A percentile compares a stretch with the other conserved stretches of the same genome.
These are phyloP conservation scores for Arthrobotrys pseudoclavata DNA, from an alignment of 2,329 filamentous ascomycete species.

Conservation along the genomic window DNA sequence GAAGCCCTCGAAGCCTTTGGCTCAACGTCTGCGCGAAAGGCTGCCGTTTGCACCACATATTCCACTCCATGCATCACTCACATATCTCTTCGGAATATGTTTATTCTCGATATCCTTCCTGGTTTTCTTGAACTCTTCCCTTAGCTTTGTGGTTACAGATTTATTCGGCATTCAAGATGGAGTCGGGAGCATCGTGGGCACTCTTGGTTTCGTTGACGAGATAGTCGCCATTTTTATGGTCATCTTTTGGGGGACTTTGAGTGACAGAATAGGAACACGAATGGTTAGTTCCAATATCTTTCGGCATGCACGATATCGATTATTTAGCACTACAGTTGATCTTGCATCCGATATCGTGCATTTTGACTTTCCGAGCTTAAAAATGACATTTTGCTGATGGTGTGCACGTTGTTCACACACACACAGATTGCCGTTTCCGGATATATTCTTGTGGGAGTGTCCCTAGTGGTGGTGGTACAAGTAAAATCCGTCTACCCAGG, in stretches of 20 bases:
- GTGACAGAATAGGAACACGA: constrained; percentile 81
- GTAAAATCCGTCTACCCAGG: constrained; percentile 89
- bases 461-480: constrained; percentile 85
- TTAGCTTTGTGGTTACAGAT: constrained; percentile 88
- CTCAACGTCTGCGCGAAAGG: constrained; percentile 46
- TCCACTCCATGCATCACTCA: constrained; percentile 64
- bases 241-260: constrained; percentile 82
- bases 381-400: constrained; percentile 7
- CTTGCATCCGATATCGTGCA: not conserved
- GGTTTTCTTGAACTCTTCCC: constrained; percentile 86
- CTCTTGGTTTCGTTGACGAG: constrained; percentile 87
- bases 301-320: not conserved
- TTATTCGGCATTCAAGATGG: constrained; percentile 79
- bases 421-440: constrained; percentile 76
- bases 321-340: not conserved
- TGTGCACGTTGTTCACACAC: constrained; percentile 51
- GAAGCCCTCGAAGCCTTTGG: constrained; percentile 48
- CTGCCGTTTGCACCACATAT: constrained; percentile 53
- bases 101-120: constrained; percentile 91
- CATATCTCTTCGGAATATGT: constrained; percentile 84
- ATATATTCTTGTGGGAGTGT: constrained; percentile 83
- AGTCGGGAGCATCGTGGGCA: constrained; percentile 85
- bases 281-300: constrained; percentile 62
- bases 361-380: not conserved
- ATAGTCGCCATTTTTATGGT: constrained; percentile 84